Evolutionary conservation across 331 rosid genomes (phyloP).

Genomic region (Erythrophleum ivorense): DNA sequence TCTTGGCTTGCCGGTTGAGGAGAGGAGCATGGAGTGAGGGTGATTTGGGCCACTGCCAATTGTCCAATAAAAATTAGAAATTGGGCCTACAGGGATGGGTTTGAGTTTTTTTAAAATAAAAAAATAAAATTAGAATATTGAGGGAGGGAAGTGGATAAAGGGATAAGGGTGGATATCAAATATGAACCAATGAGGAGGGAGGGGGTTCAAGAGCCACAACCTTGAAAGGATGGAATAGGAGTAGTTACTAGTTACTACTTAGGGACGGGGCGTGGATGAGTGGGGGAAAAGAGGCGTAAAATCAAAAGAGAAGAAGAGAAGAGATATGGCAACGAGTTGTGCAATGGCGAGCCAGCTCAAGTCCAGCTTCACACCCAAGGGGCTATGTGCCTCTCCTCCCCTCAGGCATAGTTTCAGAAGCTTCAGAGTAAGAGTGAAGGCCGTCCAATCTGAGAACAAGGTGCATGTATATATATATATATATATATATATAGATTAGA

Average conservation of each 20-base stretch:
- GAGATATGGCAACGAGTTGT: slow-evolving; percentile 74
- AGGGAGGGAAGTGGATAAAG: slow-evolving; percentile 47
- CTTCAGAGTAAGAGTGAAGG: slow-evolving; percentile 74
- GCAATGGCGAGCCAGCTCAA: slow-evolving; percentile 93
- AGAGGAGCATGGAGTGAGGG: too few species aligned
- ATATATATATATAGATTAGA: too few species aligned
- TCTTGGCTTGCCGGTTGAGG: too few species aligned
- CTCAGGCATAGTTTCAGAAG: slow-evolving; percentile 46
- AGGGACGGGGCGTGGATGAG: too few species aligned
- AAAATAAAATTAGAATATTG: too few species aligned
- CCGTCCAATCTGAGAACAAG: slow-evolving; percentile 63
- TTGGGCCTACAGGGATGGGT: too few species aligned
- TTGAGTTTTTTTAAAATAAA: too few species aligned
- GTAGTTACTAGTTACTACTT: background rate
- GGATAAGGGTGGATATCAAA: slow-evolving; percentile 57
- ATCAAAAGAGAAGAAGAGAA: background rate
- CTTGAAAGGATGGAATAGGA: background rate
- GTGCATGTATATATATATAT: background rate
- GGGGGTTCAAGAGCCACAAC: slow-evolving; percentile 53
- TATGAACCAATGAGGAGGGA: slow-evolving; percentile 53
- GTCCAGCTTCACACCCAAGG: slow-evolving; percentile 83
- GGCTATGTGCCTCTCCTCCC: slow-evolving; percentile 66
- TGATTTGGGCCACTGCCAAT: too few species aligned
- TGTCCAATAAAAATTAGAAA: too few species aligned
- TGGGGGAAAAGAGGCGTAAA: too few species aligned